Base-by-base conservation (phyloP, 441 rosid species). In the California macrophylla region DNA sequence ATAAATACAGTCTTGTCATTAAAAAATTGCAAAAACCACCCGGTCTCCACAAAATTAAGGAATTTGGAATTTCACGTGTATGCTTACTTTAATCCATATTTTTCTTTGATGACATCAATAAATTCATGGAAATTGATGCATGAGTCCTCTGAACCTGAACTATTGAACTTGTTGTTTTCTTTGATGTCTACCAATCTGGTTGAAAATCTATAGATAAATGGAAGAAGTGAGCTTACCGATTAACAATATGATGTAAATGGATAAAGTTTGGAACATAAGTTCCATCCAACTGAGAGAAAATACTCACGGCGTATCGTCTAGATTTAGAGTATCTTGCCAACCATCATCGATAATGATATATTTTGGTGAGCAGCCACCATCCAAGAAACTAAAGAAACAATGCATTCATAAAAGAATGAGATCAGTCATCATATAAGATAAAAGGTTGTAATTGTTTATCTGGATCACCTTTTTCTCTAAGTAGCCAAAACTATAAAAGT, bases 311-410 rank as follows among this genome's bases (percentile, higher is more conserved):
- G 58, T n/a, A n/a, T 50, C 21, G 10, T 50, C 10, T 2, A 50
- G 85, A 70, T 86, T 84, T 28, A 42, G 42, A 1, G 83, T 81
- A 2, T 83, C 79, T 86, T 90, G 93, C 93, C 96, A 90, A 56
- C 96, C 93, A 79, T 90, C 93, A 70, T 90, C 92, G 0, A 90
- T 78, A 58, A 90, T 82, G 13, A 90, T 71, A 74, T 85, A 88
- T 69, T 78, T 87, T 0, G 93, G 90, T 9, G 82, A 67, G 70
- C 81, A 80, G 47, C 90, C 89, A 72, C 88, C 92, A 25, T 85
- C 86, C 13, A 52, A 72, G 32, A 88, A 86, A 74, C 96, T 90
- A 76, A 50, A 7, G 13, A 4, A 24, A 45, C 21, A n/a, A 50
- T n/a, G 21, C 21, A 50, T 50, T 50, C 21, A 50, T 50, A 50